Evolutionary conservation across 73 alveolate genomes (phyloP).

Genomic region (Paramecium pentaurelia): DNA sequence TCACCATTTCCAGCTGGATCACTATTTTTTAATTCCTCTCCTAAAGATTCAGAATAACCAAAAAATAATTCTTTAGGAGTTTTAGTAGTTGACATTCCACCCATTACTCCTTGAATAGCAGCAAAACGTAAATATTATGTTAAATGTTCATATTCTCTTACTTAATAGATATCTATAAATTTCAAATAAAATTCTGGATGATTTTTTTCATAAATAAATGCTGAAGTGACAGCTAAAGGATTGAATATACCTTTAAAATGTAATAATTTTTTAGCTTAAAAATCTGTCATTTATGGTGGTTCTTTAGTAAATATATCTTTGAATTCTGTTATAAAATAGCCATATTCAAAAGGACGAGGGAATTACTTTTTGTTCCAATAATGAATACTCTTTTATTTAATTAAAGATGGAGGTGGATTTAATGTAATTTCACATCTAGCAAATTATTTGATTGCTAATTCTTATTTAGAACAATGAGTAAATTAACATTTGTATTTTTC

Average conservation of each 20-base stretch:
- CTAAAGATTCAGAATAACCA: neutral
- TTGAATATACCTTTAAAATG: neutral
- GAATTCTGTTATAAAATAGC: neutral
- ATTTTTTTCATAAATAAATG: neutral
- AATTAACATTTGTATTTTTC: neutral
- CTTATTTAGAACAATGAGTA: neutral
- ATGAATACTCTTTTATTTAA: neutral
- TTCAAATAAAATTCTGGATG: neutral
- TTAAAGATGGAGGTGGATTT: slow-evolving; percentile 2
- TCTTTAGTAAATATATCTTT: neutral
- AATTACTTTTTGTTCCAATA: neutral
- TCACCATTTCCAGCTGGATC: slow-evolving; percentile 47
- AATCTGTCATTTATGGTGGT: neutral
- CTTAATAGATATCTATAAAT: neutral
- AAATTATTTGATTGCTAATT: slow-evolving; percentile 18
- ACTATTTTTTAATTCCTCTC: neutral
- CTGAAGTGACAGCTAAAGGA: slow-evolving; percentile 3
- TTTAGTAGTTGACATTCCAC: neutral
- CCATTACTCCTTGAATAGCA: neutral
- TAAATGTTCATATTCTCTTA: slow-evolving; percentile 17
- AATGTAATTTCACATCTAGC: slow-evolving; percentile 35
- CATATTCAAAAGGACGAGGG: slow-evolving; percentile 35
- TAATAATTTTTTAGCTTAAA: neutral
- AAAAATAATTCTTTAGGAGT: slow-evolving; percentile 29
- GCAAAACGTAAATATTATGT: neutral